phyloP scores from a whole-genome alignment of 73 alveolate species.

The Urostyla sp. region DNA sequence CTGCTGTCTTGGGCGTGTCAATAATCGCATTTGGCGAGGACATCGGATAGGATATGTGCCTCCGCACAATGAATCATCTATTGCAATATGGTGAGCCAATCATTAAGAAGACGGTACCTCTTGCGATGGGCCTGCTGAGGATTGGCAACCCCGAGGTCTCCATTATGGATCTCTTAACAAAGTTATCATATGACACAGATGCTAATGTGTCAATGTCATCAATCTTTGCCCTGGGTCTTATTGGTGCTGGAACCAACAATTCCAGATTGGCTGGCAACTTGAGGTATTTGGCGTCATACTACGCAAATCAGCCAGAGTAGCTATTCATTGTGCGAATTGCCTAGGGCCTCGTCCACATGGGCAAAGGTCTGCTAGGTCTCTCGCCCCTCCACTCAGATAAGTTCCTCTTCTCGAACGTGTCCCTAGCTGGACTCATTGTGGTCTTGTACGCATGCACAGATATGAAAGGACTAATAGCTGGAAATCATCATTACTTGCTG shows the following conservation, averaged over 20 bases:
- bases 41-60: conserved; percentile 93
- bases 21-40: conserved; percentile 97
- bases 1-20: conserved; percentile 93
- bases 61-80: conserved; percentile 92
- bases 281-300: conserved; percentile 94
- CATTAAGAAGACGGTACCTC: conserved; percentile 93
- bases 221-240: conserved; percentile 88
- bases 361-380: conserved; percentile 90
- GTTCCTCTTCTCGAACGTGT: conserved; percentile 82
- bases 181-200: conserved; percentile 94
- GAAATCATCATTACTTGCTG: conserved; percentile 89
- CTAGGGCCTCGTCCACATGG: conserved; percentile 84
- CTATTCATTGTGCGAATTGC: conserved; percentile 95
- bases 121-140: conserved; percentile 90
- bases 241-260: conserved; percentile 96
- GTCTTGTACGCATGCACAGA: conserved; percentile 88
- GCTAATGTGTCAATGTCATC: conserved; percentile 87
- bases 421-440: conserved; percentile 90
- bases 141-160: conserved; percentile 90
- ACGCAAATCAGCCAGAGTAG: conserved; percentile 89
- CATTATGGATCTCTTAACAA: conserved; percentile 90
- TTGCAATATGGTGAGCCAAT: conserved; percentile 96
- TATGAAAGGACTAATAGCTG: conserved; percentile 77
- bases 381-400: conserved; percentile 92
- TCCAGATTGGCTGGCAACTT: conserved; percentile 92